Evolutionary conservation across 345 rosid genomes (phyloP).

Genomic region (Ceriops zippeliana): DNA sequence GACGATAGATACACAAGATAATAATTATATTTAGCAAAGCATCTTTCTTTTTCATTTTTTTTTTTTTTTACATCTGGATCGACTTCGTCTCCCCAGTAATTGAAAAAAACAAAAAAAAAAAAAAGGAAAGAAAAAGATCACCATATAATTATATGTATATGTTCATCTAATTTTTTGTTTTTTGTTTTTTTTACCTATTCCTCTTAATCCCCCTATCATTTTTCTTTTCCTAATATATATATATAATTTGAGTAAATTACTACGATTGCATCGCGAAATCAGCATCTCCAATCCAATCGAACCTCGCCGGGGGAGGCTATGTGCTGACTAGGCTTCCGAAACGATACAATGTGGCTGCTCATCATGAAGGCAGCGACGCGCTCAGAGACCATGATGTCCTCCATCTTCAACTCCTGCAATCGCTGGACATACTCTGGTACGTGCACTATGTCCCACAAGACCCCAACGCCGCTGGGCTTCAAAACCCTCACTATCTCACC

Average conservation of each 20-base stretch:
- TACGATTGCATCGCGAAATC: neutral
- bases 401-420: conserved; percentile 85
- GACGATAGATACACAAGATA: too few species aligned
- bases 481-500: conserved; percentile 87
- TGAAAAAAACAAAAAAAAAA: neutral
- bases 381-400: conserved; percentile 70
- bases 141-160: neutral
- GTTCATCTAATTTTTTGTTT: neutral
- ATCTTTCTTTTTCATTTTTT: too few species aligned
- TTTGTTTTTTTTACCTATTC: neutral
- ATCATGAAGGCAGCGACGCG: conserved; percentile 92
- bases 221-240: too few species aligned
- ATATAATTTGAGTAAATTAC: too few species aligned
- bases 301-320: conserved; percentile 54
- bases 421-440: conserved; percentile 77
- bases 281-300: conserved; percentile 35
- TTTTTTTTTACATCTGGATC: conserved; percentile 16
- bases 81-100: conserved; percentile 31
- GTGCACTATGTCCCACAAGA: conserved; percentile 82
- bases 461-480: conserved; percentile 73
- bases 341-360: conserved; percentile 83
- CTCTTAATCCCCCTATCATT: neutral
- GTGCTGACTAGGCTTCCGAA: conserved; percentile 72
- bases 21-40: too few species aligned
- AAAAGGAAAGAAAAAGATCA: neutral